Evolutionary conservation across 2,329 filamentous ascomycete species (phyloP), one percentile per base, ranked within the genome.

Genomic region (Aspergillus sp.): DNA sequence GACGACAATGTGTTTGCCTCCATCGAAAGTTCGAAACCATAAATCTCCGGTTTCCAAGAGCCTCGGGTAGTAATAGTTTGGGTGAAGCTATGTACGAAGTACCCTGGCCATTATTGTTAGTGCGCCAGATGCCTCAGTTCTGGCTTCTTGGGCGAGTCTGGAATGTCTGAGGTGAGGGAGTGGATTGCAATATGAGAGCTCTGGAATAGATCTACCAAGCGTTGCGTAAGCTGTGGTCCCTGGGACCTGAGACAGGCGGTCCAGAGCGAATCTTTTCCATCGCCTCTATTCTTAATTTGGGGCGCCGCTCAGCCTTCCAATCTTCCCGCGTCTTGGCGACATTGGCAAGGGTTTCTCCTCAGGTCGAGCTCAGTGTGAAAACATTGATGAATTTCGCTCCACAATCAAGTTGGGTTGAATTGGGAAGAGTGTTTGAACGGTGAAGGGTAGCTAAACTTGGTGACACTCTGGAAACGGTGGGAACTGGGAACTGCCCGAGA

Each of bases 171-270:
- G 34, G 53, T 32, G 50, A 50, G 45, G 36, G 48, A 43, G 34
- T 52, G 55, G 30, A 51, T 51, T 42, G 36, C 36, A n/a, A n/a
- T n/a, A 50, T 44, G 30, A 5, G n/a, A 26, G 47, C 22, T 3
- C 39, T 18, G 32, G 5, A 55, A 48, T 49, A 51, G 56, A 62
- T 59, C 53, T 41, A 49, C 48, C 34, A 13, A 41, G 32, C 56
- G 56, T 65, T 65, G 63, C 62, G 63, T 65, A 65, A 65, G 53
- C 62, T 49, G 63, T 64, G 62, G 63, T 58, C 60, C 60, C 59
- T 57, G 11, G 32, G 24, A 53, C 55, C 55, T 56, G 26, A 54
- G 54, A 51, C 36, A 8, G 9, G 44, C 44, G 44, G 44, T 34
- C 44, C 44, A 48, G 48, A 50, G 48, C 48, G 48, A 48, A 18